Evolutionary conservation across 805 yeast species (phyloP).

Genomic region (Ogataea sp.): DNA sequence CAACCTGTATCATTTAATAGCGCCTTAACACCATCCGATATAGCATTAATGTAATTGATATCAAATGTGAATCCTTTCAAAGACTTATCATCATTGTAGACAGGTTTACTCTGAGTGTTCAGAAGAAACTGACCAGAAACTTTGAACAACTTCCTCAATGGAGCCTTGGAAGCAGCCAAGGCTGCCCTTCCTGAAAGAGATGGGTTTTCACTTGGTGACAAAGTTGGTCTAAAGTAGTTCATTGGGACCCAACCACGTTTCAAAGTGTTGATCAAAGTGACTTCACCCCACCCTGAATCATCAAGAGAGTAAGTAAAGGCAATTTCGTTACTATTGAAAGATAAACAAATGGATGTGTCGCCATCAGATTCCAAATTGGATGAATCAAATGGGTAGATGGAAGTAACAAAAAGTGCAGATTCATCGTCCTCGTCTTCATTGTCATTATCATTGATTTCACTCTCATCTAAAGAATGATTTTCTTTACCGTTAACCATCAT

Average conservation of each 20-base stretch:
- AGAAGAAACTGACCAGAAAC: slow-evolving; percentile 60
- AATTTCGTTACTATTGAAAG: slow-evolving; percentile 60
- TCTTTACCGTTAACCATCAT: too few relatives aligned
- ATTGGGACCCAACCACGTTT: slow-evolving; percentile 82
- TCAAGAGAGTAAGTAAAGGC: slow-evolving; percentile 76
- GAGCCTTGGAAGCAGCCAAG: slow-evolving; percentile 36
- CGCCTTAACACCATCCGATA: slow-evolving; percentile 65
- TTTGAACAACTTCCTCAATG: slow-evolving; percentile 46
- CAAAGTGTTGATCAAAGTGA: slow-evolving; percentile 54
- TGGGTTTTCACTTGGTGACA: slow-evolving; percentile 14
- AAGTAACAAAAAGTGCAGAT: slow-evolving; percentile 28
- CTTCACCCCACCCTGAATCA: slow-evolving; percentile 86
- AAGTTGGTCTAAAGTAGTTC: slow-evolving; percentile 54
- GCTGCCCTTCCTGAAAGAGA: slow-evolving; percentile 12
- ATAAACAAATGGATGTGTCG: slow-evolving; percentile 65
- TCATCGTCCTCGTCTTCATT: slow-evolving; percentile 17
- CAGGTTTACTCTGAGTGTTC: slow-evolving; percentile 48
- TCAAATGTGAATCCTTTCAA: slow-evolving; percentile 43
- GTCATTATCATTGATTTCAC: background rate
- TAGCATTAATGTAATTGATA: slow-evolving; percentile 48
- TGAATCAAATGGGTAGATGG: slow-evolving; percentile 26
- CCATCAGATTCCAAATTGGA: slow-evolving; percentile 51
- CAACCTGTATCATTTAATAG: slow-evolving; percentile 63
- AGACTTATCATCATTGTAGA: slow-evolving; percentile 23
- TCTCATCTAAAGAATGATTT: too few relatives aligned